Evolutionary conservation across 179 eudicot genomes (phyloP).

Genomic region (Patellifolia procumbens): DNA sequence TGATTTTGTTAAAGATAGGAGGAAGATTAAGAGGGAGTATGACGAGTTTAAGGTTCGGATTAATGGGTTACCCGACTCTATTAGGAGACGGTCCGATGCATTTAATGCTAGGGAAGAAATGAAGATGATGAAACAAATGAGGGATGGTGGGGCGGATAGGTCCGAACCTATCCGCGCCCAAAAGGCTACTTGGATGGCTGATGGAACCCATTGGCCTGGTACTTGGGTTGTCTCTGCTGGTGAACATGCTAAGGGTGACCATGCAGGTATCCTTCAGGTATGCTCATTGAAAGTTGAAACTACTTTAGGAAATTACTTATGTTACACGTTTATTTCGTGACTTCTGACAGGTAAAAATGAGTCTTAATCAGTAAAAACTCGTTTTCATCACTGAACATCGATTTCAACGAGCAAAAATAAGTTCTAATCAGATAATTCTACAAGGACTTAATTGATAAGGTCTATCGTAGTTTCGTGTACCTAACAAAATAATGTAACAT

Average conservation of each 20-base stretch:
- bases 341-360: too few relatives aligned
- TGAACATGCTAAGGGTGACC: slow-evolving; percentile 81
- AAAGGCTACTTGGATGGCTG: slow-evolving; percentile 98
- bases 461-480: too few relatives aligned
- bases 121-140: slow-evolving; percentile 65
- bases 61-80: slow-evolving; percentile 78
- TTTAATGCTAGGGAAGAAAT: slow-evolving; percentile 87
- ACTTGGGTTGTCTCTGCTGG: slow-evolving; percentile 56
- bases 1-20: slow-evolving; percentile 89
- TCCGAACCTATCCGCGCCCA: slow-evolving; percentile 51
- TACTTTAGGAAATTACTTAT: not conserved
- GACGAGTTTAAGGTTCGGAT: slow-evolving; percentile 95
- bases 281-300: not conserved
- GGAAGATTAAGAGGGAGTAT: slow-evolving; percentile 81
- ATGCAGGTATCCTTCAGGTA: slow-evolving; percentile 72
- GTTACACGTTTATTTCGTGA: too few relatives aligned
- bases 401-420: too few relatives aligned
- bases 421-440: too few relatives aligned
- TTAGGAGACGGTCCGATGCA: slow-evolving; percentile 77
- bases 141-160: slow-evolving; percentile 57
- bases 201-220: slow-evolving; percentile 98
- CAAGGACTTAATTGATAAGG: too few relatives aligned
- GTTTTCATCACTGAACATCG: too few relatives aligned
- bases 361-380: too few relatives aligned
- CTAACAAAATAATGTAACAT: too few relatives aligned